A percentile compares a stretch with the other conserved stretches of the same genome.
phyloP scores from a whole-genome alignment of 228 moss, liverwort and hornwort genomes.

The Sphagnum magellanicum region DNA sequence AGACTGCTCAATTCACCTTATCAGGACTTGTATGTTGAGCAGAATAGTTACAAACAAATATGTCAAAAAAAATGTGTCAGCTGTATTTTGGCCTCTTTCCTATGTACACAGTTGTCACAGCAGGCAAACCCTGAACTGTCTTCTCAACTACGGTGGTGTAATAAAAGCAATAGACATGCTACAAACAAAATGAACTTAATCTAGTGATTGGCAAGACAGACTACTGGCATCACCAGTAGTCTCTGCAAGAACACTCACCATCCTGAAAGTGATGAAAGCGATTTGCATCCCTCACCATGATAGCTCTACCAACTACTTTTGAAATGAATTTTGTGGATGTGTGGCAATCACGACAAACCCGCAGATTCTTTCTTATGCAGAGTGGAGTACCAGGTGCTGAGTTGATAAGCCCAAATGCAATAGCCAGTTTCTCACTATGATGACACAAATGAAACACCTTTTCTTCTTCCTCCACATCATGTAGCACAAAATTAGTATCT shows the following conservation, averaged over 20 bases:
- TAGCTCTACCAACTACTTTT: conserved; percentile 3
- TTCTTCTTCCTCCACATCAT: conserved; percentile 1
- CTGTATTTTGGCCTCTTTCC: no score
- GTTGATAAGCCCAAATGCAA: conserved; percentile 6
- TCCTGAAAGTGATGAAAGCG: conserved; percentile 2
- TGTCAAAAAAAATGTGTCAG: no score
- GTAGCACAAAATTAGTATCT: conserved; percentile 2
- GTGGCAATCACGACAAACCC: conserved; percentile 9
- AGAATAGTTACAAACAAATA: no score
- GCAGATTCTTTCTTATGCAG: conserved; percentile 6
- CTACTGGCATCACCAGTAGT: conserved; percentile 4
- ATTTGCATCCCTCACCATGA: conserved; percentile 4
- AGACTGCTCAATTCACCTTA: no score
- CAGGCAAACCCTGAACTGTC: no score
- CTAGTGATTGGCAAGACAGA: no score
- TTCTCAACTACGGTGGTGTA: no score
- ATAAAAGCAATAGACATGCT: no score
- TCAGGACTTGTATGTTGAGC: no score
- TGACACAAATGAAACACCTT: neutral
- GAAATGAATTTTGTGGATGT: conserved; percentile 10
- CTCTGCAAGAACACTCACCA: conserved; percentile 7
- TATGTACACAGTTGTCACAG: no score
- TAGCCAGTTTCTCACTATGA: conserved; percentile 9
- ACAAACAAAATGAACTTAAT: no score
- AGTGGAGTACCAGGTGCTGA: conserved; percentile 5